Percentiles rank a stretch among this genome's conserved stretches.
These are phyloP conservation scores for Hypoxylon sp. DNA, from an alignment of 2,329 filamentous ascomycete species.

Conservation along the genomic window DNA sequence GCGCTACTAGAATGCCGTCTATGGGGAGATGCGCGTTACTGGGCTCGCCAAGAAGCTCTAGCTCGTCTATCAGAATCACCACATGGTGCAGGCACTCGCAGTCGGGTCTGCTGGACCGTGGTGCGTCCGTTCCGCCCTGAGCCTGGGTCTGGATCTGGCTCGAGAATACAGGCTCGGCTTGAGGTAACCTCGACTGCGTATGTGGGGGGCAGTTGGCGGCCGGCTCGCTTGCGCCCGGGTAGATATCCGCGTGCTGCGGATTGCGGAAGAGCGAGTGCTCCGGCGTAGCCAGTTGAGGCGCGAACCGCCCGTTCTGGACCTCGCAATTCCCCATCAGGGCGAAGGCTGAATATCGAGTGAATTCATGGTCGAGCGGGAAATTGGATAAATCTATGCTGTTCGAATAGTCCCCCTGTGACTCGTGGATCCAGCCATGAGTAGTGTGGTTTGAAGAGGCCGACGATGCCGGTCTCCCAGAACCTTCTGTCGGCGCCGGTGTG, in stretches of 20 bases:
- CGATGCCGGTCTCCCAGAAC: not conserved
- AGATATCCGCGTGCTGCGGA: slow-evolving; percentile 7
- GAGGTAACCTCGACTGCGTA: not conserved
- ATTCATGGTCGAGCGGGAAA: slow-evolving; percentile 9
- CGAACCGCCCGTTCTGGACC: slow-evolving; percentile 1
- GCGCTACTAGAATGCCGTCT: slow-evolving; percentile 18
- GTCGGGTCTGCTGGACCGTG: not conserved
- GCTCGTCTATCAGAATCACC: slow-evolving; percentile 24
- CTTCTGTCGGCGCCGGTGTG: slow-evolving; percentile 24
- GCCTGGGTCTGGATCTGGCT: not conserved
- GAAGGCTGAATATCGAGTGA: slow-evolving; percentile 4
- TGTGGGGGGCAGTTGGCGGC: not conserved
- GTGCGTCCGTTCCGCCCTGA: not conserved
- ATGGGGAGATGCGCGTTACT: not conserved
- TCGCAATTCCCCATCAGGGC: slow-evolving; percentile 2
- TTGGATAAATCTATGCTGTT: slow-evolving; percentile 9
- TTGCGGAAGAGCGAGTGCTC: slow-evolving; percentile 15
- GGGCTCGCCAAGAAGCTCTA: slow-evolving; percentile 15
- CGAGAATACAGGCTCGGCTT: not conserved
- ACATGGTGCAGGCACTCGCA: slow-evolving; percentile 19
- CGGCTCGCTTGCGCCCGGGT: slow-evolving; percentile 5
- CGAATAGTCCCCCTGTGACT: slow-evolving; percentile 8
- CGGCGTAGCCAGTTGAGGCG: slow-evolving; percentile 3
- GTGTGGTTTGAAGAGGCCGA: slow-evolving; percentile 6
- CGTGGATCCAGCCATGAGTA: slow-evolving; percentile 9